phyloP scores from a whole-genome alignment of 2,329 filamentous ascomycete species.

The Fusarium sp. region DNA sequence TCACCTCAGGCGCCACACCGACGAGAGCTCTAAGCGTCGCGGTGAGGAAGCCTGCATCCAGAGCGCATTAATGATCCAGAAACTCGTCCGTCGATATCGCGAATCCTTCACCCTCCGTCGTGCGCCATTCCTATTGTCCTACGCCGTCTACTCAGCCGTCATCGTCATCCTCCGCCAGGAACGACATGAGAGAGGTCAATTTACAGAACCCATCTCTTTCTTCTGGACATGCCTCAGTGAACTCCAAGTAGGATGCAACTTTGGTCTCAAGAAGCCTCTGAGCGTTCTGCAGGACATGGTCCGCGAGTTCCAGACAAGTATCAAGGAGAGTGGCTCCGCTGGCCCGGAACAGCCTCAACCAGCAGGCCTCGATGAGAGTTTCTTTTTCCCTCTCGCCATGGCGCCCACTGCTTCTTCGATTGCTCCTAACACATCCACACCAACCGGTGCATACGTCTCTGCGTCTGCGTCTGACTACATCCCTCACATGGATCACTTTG shows the following conservation, averaged over 20 bases:
- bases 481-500: conserved; percentile 46
- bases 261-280: conserved; percentile 56
- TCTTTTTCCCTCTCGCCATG: conserved; percentile 51
- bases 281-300: conserved; percentile 54
- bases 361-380: conserved; percentile 51
- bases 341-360: conserved; percentile 42
- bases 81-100: conserved; percentile 56
- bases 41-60: conserved; percentile 51
- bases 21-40: conserved; percentile 45
- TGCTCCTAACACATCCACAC: conserved; percentile 23
- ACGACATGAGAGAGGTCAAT: conserved; percentile 50
- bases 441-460: conserved; percentile 43
- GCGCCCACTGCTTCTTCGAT: conserved; percentile 29
- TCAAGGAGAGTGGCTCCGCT: conserved; percentile 47
- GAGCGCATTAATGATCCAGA: conserved; percentile 56
- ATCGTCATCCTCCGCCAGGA: conserved; percentile 53
- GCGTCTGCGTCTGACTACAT: conserved; percentile 40
- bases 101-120: conserved; percentile 57
- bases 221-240: conserved; percentile 57
- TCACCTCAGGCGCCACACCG: conserved; percentile 50
- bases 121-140: conserved; percentile 59
- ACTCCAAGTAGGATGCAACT: conserved; percentile 55
- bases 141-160: conserved; percentile 58
- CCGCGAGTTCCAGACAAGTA: conserved; percentile 50
- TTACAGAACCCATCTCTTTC: conserved; percentile 54